phyloP scores from a whole-genome alignment of 2,329 filamentous ascomycete genomes.

The Fusarium sp. region DNA sequence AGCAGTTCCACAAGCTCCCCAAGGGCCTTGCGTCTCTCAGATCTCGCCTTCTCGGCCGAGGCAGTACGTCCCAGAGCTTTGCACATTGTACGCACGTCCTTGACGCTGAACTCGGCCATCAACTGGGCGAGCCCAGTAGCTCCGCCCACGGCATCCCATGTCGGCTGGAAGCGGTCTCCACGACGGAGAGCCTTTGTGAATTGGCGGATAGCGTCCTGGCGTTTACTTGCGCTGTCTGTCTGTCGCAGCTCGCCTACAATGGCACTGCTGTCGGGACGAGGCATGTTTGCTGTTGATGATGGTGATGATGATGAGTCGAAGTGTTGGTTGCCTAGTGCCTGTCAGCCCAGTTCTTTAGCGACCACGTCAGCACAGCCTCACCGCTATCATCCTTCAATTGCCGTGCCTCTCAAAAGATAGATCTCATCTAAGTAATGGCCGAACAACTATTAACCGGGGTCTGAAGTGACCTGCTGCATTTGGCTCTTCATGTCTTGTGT shows the following conservation, averaged over 20 bases:
- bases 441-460: neutral
- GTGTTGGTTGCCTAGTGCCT: neutral
- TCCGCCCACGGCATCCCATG: slow-evolving; percentile 39
- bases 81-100: slow-evolving; percentile 34
- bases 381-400: neutral
- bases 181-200: slow-evolving; percentile 39
- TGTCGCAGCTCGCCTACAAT: slow-evolving; percentile 29
- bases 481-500: neutral
- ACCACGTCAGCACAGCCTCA: slow-evolving; percentile 3
- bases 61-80: slow-evolving; percentile 35
- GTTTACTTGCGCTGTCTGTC: slow-evolving; percentile 22
- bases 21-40: slow-evolving; percentile 38
- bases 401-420: neutral
- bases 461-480: neutral
- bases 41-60: slow-evolving; percentile 28
- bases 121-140: slow-evolving; percentile 35
- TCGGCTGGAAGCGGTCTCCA: slow-evolving; percentile 29
- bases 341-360: neutral
- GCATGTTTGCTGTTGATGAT: slow-evolving; percentile 6
- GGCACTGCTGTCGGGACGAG: neutral
- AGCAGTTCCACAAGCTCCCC: slow-evolving; percentile 35
- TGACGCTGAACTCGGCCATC: slow-evolving; percentile 43
- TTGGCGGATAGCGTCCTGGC: slow-evolving; percentile 28
- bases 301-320: neutral
- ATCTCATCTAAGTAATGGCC: neutral